Percentiles rank a stretch among this genome's conserved stretches.
Evolutionary conservation across 768 basidiomycete genomes (phyloP).

Genomic region (Tricholoma hemisulphureum): DNA sequence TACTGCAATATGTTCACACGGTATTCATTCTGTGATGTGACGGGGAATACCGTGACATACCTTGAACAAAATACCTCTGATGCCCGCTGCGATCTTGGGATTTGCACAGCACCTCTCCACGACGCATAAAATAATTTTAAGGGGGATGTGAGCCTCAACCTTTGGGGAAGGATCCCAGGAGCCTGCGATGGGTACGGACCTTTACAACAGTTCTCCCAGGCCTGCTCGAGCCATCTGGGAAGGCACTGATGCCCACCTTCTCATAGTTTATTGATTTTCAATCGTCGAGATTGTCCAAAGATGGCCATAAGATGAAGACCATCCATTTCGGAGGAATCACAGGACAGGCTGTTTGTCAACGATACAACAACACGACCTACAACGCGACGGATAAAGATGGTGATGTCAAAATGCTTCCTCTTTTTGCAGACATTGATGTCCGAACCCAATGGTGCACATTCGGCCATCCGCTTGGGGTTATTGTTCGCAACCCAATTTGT

Average conservation of each 20-base stretch:
- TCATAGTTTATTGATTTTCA: slow-evolving; percentile 95
- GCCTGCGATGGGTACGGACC: slow-evolving; percentile 98
- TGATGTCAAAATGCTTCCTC: slow-evolving; percentile 90
- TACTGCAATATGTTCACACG: too few relatives aligned
- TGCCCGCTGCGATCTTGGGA: too few relatives aligned
- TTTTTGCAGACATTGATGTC: slow-evolving; percentile 93
- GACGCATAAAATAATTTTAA: too few relatives aligned
- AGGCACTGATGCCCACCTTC: slow-evolving; percentile 88
- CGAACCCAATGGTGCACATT: slow-evolving; percentile 98
- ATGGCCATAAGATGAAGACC: slow-evolving; percentile 98
- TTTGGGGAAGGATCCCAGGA: slow-evolving; percentile 98
- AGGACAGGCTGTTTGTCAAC: slow-evolving; percentile 94
- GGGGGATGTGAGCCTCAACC: too few relatives aligned
- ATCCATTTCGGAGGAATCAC: slow-evolving; percentile 99
- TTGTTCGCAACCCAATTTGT: slow-evolving; percentile 98
- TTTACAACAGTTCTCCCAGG: slow-evolving; percentile 90
- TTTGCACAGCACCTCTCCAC: too few relatives aligned
- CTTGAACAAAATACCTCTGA: too few relatives aligned
- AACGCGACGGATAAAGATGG: slow-evolving; percentile 97
- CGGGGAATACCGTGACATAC: too few relatives aligned
- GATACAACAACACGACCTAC: slow-evolving; percentile 99
- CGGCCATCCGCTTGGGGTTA: slow-evolving; percentile 90
- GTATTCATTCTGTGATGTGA: too few relatives aligned
- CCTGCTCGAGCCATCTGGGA: slow-evolving; percentile 98
- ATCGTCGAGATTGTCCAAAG: slow-evolving; percentile 98